phyloP scores from a whole-genome alignment of 2,329 filamentous ascomycete genomes.

The Exophiala sideris region DNA sequence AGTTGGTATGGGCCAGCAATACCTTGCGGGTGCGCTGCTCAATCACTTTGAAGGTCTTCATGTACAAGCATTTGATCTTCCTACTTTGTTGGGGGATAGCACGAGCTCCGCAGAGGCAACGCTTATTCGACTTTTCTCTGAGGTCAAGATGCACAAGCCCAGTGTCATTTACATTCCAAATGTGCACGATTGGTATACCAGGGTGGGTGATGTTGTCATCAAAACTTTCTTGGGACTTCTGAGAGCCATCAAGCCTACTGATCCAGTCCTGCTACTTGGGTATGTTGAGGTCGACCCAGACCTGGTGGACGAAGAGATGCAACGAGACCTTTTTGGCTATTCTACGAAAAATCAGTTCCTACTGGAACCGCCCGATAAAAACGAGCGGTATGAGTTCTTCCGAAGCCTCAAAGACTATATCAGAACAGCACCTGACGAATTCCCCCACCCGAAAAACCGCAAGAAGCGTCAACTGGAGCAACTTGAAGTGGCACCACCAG shows the following conservation, averaged over 20 bases:
- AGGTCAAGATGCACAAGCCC: conserved; percentile 90
- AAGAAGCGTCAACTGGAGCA: conserved; percentile 80
- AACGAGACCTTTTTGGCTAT: conserved; percentile 79
- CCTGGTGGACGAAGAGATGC: conserved; percentile 60
- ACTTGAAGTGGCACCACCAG: conserved; percentile 70
- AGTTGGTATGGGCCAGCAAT: conserved; percentile 89
- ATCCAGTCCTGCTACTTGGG: conserved; percentile 84
- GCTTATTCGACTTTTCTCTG: conserved; percentile 83
- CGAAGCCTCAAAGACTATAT: conserved; percentile 69
- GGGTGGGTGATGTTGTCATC: conserved; percentile 62
- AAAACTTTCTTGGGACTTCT: conserved; percentile 81
- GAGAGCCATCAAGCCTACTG: conserved; percentile 78
- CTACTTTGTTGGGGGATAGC: conserved; percentile 78
- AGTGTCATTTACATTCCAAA: conserved; percentile 93
- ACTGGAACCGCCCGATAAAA: conserved; percentile 63
- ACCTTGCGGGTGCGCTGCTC: conserved; percentile 78
- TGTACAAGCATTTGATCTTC: conserved; percentile 89
- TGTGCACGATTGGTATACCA: conserved; percentile 80
- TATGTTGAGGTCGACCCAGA: conserved; percentile 73
- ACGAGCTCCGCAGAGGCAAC: conserved; percentile 80
- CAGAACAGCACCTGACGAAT: conserved; percentile 74
- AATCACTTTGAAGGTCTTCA: conserved; percentile 92
- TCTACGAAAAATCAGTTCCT: conserved; percentile 73
- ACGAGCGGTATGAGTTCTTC: conserved; percentile 75
- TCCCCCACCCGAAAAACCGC: conserved; percentile 79